Conservation (phyloP, 1,139 yeast genomes). For the Suhomyces chickasaworum region DNA sequence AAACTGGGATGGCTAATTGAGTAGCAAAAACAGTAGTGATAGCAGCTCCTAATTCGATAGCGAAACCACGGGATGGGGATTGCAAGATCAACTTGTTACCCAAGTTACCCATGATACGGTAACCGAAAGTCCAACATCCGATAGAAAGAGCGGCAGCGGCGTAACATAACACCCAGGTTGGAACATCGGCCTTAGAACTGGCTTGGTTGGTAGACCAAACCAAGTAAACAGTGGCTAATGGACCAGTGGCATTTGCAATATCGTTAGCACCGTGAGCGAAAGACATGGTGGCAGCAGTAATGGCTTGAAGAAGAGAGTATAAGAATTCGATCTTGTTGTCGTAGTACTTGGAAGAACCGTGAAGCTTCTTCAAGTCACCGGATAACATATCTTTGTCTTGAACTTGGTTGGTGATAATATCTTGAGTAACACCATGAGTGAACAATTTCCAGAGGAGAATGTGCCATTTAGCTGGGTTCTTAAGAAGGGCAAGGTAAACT, state of each 20-base stretch:
- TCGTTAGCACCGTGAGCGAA: slow-evolving; percentile 85
- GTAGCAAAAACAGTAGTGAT: slow-evolving; percentile 76
- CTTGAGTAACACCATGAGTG: slow-evolving; percentile 66
- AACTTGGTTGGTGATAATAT: slow-evolving; percentile 57
- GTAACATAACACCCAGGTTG: slow-evolving; percentile 70
- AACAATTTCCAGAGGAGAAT: slow-evolving; percentile 48
- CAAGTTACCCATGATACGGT: slow-evolving; percentile 67
- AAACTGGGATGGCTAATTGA: slow-evolving; percentile 68
- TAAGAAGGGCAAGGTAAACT: slow-evolving; percentile 46
- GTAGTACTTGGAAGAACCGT: slow-evolving; percentile 61
- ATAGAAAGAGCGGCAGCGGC: slow-evolving; percentile 69
- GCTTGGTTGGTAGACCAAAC: slow-evolving; percentile 60
- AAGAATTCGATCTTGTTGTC: slow-evolving; percentile 73
- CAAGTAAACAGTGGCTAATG: slow-evolving; percentile 64
- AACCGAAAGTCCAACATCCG: slow-evolving; percentile 76
- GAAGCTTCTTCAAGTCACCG: slow-evolving; percentile 52
- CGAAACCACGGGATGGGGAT: slow-evolving; percentile 80
- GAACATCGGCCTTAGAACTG: slow-evolving; percentile 57
- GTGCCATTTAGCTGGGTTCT: slow-evolving; percentile 58
- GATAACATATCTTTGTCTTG: slow-evolving; percentile 33
- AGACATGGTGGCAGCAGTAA: slow-evolving; percentile 80
- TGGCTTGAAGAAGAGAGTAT: slow-evolving; percentile 68
- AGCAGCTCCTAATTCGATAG: slow-evolving; percentile 80
- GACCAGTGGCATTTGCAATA: slow-evolving; percentile 79
- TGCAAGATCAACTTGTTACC: slow-evolving; percentile 77